These are phyloP conservation scores for Stachybotrys chartarum DNA, from an alignment of 2,329 filamentous ascomycete genomes.

Conservation along the genomic window DNA sequence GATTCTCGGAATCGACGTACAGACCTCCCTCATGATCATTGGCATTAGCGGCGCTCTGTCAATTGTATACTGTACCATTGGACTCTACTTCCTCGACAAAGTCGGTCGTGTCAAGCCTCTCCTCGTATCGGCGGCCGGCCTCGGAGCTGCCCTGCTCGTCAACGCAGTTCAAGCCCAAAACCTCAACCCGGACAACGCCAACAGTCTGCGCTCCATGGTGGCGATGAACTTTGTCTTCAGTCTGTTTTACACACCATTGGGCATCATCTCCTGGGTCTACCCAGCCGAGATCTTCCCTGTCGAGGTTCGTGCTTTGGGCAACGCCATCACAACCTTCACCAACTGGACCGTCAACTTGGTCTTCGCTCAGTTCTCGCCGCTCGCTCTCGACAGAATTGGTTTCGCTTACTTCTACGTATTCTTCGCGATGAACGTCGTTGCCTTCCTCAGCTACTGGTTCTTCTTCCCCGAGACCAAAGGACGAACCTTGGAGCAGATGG, in stretches of 20 bases:
- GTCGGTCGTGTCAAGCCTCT: slow-evolving; percentile 41
- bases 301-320: slow-evolving; percentile 19
- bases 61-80: slow-evolving; percentile 38
- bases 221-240: slow-evolving; percentile 27
- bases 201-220: slow-evolving; percentile 19
- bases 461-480: slow-evolving; percentile 26
- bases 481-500: slow-evolving; percentile 20
- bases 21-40: slow-evolving; percentile 40
- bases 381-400: slow-evolving; percentile 30
- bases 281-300: slow-evolving; percentile 32
- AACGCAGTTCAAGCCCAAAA: slow-evolving; percentile 19
- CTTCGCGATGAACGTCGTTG: slow-evolving; percentile 15
- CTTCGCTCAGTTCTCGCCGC: slow-evolving; percentile 41
- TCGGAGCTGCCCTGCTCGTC: slow-evolving; percentile 17
- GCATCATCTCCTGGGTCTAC: slow-evolving; percentile 36
- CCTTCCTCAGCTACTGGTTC: slow-evolving; percentile 12
- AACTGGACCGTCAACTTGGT: slow-evolving; percentile 30
- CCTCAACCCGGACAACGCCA: slow-evolving; percentile 13
- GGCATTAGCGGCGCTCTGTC: slow-evolving; percentile 42
- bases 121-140: slow-evolving; percentile 27
- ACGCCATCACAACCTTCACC: slow-evolving; percentile 19
- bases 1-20: slow-evolving; percentile 33
- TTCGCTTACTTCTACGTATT: slow-evolving; percentile 36
- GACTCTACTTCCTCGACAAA: slow-evolving; percentile 36
- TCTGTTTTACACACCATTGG: slow-evolving; percentile 22